Evolutionary conservation across 306 rosid species (phyloP).

Genomic region (Castanea mollissima): DNA sequence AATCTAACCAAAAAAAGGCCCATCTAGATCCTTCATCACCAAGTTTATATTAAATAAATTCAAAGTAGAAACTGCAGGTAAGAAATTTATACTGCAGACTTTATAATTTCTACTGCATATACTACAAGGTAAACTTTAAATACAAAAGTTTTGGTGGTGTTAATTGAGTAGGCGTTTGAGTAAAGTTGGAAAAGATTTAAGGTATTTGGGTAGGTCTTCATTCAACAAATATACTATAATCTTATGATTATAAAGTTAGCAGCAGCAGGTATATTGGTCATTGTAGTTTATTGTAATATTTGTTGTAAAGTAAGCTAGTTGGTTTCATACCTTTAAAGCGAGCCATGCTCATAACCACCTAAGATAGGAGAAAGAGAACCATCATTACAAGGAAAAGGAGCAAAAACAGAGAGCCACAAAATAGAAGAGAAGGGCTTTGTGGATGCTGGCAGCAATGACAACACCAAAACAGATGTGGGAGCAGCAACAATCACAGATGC

Average conservation of each 20-base stretch:
- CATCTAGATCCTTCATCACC: constrained; percentile 34
- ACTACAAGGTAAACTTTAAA: constrained; percentile 22
- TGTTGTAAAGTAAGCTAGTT: constrained; percentile 44
- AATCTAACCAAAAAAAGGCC: constrained; percentile 46
- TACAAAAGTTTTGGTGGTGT: constrained; percentile 18
- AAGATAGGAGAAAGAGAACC: constrained; percentile 47
- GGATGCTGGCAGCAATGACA: constrained; percentile 50
- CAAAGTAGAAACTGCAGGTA: constrained; percentile 13
- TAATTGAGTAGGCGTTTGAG: constrained; percentile 49
- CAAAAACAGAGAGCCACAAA: constrained; percentile 15
- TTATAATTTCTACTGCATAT: constrained; percentile 21
- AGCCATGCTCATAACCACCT: constrained; percentile 57
- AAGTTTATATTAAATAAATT: constrained; percentile 24
- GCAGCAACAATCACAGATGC: constrained; percentile 43
- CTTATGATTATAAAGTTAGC: constrained; percentile 18
- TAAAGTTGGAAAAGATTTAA: constrained; percentile 40
- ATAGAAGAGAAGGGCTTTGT: constrained; percentile 27
- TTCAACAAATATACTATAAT: constrained; percentile 28
- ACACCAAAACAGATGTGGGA: constrained; percentile 61
- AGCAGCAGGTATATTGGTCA: constrained; percentile 31
- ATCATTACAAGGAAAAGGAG: constrained; percentile 49
- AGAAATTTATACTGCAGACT: constrained; percentile 15
- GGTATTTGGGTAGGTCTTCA: constrained; percentile 17
- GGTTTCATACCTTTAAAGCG: constrained; percentile 54
- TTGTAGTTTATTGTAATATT: constrained; percentile 28